Evolutionary conservation across 345 rosid genomes (phyloP).

Genomic region (Rhizophora mangle): DNA sequence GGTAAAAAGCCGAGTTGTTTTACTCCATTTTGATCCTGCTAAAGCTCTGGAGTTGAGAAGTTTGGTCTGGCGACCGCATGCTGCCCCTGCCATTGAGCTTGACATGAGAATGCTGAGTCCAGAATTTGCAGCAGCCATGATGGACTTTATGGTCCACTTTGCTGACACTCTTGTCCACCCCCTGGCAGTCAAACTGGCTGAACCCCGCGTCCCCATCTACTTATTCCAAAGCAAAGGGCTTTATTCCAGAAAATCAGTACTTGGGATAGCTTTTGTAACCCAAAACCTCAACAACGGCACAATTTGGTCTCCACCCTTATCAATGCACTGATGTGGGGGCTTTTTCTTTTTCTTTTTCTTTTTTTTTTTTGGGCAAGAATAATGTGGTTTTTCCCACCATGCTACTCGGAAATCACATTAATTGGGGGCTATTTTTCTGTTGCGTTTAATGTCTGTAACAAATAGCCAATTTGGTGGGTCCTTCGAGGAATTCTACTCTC

Average conservation of each 20-base stretch:
- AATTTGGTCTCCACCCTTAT: conserved; percentile 14
- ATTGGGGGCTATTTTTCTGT: no score
- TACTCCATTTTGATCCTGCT: no score
- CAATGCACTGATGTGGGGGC: not conserved
- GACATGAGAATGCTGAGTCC: not conserved
- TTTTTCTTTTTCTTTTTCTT: not conserved
- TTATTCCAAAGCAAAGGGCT: conserved; percentile 16
- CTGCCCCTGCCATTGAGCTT: conserved; percentile 1
- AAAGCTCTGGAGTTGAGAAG: no score
- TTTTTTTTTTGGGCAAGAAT: not conserved
- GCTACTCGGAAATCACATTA: no score
- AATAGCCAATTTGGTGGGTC: not conserved
- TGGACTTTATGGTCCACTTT: not conserved
- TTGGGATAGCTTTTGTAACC: conserved; percentile 23
- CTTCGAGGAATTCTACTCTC: not conserved
- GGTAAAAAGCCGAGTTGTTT: not conserved
- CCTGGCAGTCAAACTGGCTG: conserved; percentile 17
- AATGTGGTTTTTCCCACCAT: no score
- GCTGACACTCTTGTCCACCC: conserved; percentile 22
- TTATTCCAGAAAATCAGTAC: conserved; percentile 22
- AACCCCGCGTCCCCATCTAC: conserved; percentile 18
- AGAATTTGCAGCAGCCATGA: not conserved
- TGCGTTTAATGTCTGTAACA: not conserved
- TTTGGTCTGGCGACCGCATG: not conserved
- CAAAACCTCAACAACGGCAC: conserved; percentile 15